These are phyloP conservation scores for Boletus austroedulis DNA, from an alignment of 1,284 basidiomycete species.

Conservation along the genomic window DNA sequence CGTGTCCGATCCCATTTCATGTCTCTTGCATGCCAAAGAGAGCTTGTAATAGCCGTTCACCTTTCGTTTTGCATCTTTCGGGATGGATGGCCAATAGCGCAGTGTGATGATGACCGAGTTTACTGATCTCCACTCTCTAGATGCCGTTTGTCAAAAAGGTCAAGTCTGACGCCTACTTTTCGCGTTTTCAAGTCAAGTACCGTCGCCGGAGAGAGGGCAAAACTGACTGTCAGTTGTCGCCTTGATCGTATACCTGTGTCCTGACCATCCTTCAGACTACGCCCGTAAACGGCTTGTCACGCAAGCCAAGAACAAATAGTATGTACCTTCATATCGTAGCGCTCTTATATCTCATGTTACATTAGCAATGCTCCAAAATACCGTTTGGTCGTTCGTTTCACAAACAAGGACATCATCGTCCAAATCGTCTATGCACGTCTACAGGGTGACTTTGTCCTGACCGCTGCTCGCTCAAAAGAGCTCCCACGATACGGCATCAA, in stretches of 20 bases:
- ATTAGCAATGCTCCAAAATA: constrained; percentile 94
- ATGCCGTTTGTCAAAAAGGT: constrained; percentile 89
- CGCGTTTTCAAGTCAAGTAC: constrained; percentile 97
- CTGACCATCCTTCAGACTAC: constrained; percentile 63
- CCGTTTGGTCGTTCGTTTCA: constrained; percentile 97
- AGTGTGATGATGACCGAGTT: constrained; percentile 24
- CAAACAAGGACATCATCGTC: constrained; percentile 88
- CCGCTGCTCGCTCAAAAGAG: constrained; percentile 86
- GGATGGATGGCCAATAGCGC: constrained; percentile 28
- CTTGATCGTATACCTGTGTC: not conserved
- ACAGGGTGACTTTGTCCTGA: constrained; percentile 94
- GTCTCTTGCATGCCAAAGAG: not conserved
- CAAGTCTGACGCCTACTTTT: constrained; percentile 94
- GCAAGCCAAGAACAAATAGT: constrained; percentile 99
- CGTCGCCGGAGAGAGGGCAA: constrained; percentile 95
- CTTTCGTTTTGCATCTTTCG: constrained; percentile 7
- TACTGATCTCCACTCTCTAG: constrained; percentile 39
- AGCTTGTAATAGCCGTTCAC: not conserved
- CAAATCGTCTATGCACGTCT: constrained; percentile 98
- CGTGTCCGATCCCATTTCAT: not conserved
- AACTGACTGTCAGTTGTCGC: constrained; percentile 81
- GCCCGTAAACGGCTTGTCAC: constrained; percentile 94
- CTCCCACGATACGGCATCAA: constrained; percentile 96
- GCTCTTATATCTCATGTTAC: constrained; percentile 9
- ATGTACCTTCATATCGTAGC: constrained; percentile 26